Evolutionary conservation across 305 asterid genomes (phyloP), one percentile per base, ranked within the genome.

Genomic region (Euphrasia arctica): DNA sequence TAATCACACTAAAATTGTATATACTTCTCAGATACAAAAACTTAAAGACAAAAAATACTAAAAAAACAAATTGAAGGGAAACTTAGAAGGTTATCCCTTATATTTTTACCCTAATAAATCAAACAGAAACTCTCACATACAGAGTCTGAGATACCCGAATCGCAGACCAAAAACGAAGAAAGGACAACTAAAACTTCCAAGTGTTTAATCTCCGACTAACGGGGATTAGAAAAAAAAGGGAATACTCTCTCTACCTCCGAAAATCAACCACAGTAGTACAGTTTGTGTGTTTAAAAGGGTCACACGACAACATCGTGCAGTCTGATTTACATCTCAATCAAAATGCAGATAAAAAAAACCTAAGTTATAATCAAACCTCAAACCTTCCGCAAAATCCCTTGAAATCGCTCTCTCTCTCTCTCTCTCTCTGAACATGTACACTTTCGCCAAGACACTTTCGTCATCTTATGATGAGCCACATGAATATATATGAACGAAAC

Each of bases 291-390:
- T 36, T 72, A 62, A 78, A 74, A 77, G 82, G 76, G 82, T 70
- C 74, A 76, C 82, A 77, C 78, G 71, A 77, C 76, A 74, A 81
- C 79, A 74, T 82, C 77, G 74, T 75, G 80, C 78, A 72, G 62
- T 75, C 82, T 74, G 80, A 80, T 83, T 78, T 76, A 79, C 90
- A 75, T 75, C 86, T 82, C 85, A 79, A 80, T 67, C 82, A 63
- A 76, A 78, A 71, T 69, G 79, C 80, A 54, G 75, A 74, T 52
- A 72, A 75, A 73, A 58, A 72, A 80, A 70, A 86, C 82, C 22
- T 79, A 80, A 69, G 77, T 79, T 74, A 75, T 74, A 68, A 77
- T 57, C 74, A 81, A 80, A 78, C 78, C 72, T 67, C 80, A 78
- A 77, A 80, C 73, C 80, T 71, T 70, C 57, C 65, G 72, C 75